These are phyloP conservation scores for Aethionema arabicum DNA, from an alignment of 345 rosid genomes.

Conservation along the genomic window DNA sequence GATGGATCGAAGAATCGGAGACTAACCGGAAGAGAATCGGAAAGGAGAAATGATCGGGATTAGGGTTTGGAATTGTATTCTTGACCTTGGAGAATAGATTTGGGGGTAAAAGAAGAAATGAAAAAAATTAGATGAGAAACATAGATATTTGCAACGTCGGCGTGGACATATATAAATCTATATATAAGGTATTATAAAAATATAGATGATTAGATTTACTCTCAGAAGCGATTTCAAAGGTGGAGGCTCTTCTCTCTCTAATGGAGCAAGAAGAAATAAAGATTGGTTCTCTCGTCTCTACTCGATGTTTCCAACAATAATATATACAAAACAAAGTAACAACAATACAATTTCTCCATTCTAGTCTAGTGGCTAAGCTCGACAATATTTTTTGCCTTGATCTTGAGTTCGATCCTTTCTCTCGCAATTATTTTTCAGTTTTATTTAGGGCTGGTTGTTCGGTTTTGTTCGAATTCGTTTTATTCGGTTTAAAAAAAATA, in stretches of 20 bases:
- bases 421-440: too few species aligned
- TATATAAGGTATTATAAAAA: not conserved
- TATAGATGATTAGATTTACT: not conserved
- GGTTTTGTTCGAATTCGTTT: too few species aligned
- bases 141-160: constrained; percentile 3
- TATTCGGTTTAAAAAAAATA: too few species aligned
- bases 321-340: too few species aligned
- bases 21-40: constrained; percentile 30
- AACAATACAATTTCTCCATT: too few species aligned
- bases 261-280: constrained; percentile 15
- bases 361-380: too few species aligned
- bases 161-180: not conserved
- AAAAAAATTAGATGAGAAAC: not conserved
- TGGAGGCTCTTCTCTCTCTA: constrained; percentile 27
- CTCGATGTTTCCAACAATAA: not conserved
- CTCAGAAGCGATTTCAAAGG: constrained; percentile 26
- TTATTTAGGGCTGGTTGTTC: too few species aligned
- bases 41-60: constrained; percentile 26
- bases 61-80: constrained; percentile 39
- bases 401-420: too few species aligned
- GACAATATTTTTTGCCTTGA: too few species aligned
- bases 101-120: constrained; percentile 11
- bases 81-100: constrained; percentile 28
- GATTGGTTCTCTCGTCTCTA: constrained; percentile 20
- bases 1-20: constrained; percentile 36